Base-by-base conservation (phyloP, 345 rosid species). In the Arabidopsis suecica region DNA sequence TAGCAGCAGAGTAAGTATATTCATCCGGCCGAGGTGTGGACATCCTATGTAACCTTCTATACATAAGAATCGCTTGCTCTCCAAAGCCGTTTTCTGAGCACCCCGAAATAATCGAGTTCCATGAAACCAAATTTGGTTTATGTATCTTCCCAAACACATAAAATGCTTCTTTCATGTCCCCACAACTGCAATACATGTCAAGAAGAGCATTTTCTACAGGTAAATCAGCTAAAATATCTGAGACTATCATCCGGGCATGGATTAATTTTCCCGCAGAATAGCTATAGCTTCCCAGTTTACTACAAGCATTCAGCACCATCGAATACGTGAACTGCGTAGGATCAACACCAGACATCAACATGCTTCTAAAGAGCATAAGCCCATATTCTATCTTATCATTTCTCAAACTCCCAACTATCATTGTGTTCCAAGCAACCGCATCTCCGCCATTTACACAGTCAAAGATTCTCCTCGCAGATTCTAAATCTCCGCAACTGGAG, bases 81-180 rank as follows among this genome's bases (percentile, higher is more conserved):
- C 77, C 89, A 69, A 84, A 83, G 5, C 85, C 93, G 53, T 85
- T 88, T 71, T 85, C 90, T 40, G 89, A 79, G 73, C 61, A 84
- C 49, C 98, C 94, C 0, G 84, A 78, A 57, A 94, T 86, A 82
- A 94, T 74, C 18, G 97, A 82, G 81, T 94, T 94, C 96, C 96
- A 94, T 2, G 97, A 85, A 69, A 91, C 88, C 79, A 91, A 73
- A 82, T 87, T 81, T 10, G 83, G 86, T 16, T 66, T 75, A 56
- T 73, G 78, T 56, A 85, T 84, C 78, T 79, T 79, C 32, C 62
- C 71, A 73, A 91, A 93, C 51, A 87, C 68, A 60, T 36, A 55
- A 36, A 77, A 38, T 2, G 90, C 93, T 40, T 81, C 78, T 72
- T 53, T 71, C 23, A 64, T 69, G 64, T 86, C 85, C 12, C 89